Conservation (phyloP, 2,329 filamentous ascomycete species). For the Cylindrodendrum hubeiense region DNA sequence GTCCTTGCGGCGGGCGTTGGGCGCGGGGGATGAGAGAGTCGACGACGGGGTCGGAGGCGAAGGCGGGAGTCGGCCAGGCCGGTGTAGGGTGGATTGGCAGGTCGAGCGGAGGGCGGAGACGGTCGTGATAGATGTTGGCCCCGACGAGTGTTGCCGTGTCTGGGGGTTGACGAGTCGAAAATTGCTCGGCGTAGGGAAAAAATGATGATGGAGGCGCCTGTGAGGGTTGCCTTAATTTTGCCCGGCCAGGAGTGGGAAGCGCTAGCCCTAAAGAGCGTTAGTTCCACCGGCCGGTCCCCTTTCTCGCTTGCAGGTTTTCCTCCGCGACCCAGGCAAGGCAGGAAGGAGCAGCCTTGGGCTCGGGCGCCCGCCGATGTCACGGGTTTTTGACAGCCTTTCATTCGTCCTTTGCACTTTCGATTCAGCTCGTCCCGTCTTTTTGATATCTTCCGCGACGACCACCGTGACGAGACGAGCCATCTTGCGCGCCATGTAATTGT, state of each 20-base stretch:
- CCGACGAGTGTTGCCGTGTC: constrained; percentile 56
- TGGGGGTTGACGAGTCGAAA: constrained; percentile 58
- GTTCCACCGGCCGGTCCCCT: constrained; percentile 32
- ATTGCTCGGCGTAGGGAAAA: constrained; percentile 57
- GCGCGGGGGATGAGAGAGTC: constrained; percentile 6
- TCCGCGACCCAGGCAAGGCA: constrained; percentile 4
- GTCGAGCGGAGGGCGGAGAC: constrained; percentile 31
- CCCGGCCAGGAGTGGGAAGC: constrained; percentile 55
- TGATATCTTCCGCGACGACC: constrained; percentile 9
- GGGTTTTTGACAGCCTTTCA: constrained; percentile 22
- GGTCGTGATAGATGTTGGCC: constrained; percentile 47
- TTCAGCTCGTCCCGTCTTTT: constrained; percentile 12
- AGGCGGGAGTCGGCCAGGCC: constrained; percentile 7
- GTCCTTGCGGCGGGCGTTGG: constrained; percentile 35
- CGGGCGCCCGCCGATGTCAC: constrained; percentile 13
- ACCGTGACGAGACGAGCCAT: not conserved
- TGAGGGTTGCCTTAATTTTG: constrained; percentile 61
- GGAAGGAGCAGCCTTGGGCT: not conserved
- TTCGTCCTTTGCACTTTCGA: constrained; percentile 2
- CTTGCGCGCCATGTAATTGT: constrained; percentile 11
- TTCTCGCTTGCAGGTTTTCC: constrained; percentile 39
- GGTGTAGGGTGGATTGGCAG: constrained; percentile 23
- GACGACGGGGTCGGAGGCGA: constrained; percentile 26
- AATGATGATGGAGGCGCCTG: constrained; percentile 51
- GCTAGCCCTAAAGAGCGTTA: constrained; percentile 50